Percentiles rank a stretch among this genome's conserved stretches.
These are phyloP conservation scores for Pilatotrama ljubarskyi DNA, from an alignment of 768 basidiomycete species.

Conservation along the genomic window DNA sequence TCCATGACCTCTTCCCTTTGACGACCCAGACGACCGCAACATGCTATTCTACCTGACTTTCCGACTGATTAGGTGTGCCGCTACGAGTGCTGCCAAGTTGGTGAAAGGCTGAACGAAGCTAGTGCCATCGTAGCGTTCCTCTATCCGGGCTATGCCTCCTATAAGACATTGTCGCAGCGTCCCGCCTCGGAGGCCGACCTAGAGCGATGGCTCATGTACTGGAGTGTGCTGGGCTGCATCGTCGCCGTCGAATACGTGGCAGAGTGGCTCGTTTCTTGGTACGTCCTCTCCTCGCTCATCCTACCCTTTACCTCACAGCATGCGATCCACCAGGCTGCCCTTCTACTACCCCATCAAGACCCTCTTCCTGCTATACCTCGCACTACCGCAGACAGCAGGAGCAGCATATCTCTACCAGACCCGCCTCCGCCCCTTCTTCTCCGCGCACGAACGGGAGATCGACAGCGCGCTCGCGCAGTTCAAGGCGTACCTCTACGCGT, in stretches of 20 bases:
- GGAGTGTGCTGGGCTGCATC: constrained; percentile 86
- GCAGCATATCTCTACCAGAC: constrained; percentile 80
- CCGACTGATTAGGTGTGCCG: constrained; percentile 40
- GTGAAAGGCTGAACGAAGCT: constrained; percentile 5
- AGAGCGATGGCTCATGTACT: constrained; percentile 97
- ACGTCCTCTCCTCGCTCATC: constrained; percentile 30
- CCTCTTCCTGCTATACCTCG: constrained; percentile 84
- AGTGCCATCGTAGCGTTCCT: constrained; percentile 80
- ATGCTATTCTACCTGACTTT: constrained; percentile 48
- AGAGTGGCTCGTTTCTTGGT: constrained; percentile 90
- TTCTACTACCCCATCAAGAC: constrained; percentile 85
- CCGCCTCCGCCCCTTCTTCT: constrained; percentile 83
- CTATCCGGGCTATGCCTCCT: constrained; percentile 95
- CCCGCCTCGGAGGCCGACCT: constrained; percentile 82
- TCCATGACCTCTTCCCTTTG: background rate
- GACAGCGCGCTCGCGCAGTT: constrained; percentile 74
- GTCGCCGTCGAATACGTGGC: constrained; percentile 80
- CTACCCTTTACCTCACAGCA: constrained; percentile 7
- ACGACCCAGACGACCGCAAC: background rate
- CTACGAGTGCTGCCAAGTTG: background rate
- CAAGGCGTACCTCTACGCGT: constrained; percentile 57
- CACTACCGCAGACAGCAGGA: constrained; percentile 86
- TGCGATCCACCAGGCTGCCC: constrained; percentile 67
- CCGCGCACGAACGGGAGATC: constrained; percentile 79
- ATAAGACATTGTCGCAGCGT: constrained; percentile 88